Percentiles rank a stretch among this genome's conserved stretches.
phyloP scores from a whole-genome alignment of 2,329 filamentous ascomycete genomes.

The Fusarium setosum region DNA sequence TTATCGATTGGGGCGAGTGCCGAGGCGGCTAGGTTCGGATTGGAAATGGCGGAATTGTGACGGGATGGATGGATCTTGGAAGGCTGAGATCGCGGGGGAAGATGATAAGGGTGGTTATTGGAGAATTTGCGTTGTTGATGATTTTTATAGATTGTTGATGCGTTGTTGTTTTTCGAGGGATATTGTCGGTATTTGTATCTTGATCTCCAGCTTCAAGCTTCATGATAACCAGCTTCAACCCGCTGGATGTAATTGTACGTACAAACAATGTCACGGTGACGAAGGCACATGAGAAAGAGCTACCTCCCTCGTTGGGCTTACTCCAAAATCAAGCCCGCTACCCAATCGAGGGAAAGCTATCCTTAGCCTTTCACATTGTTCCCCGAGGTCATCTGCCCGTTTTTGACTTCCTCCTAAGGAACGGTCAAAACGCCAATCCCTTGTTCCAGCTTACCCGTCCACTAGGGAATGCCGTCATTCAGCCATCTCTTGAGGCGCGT shows the following conservation, averaged over 20 bases:
- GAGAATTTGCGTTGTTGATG: conserved; percentile 10
- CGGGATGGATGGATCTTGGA: conserved; percentile 25
- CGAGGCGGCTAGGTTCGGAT: conserved; percentile 46
- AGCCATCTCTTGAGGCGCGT: conserved; percentile 4
- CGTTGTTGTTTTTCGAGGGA: not conserved
- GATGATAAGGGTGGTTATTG: conserved; percentile 22
- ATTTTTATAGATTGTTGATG: not conserved
- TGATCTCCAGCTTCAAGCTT: not conserved
- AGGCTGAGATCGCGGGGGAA: conserved; percentile 20
- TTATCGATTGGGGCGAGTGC: conserved; percentile 34
- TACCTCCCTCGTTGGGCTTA: conserved; percentile 11
- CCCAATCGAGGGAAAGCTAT: conserved; percentile 2
- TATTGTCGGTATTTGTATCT: not conserved
- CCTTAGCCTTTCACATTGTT: conserved; percentile 17
- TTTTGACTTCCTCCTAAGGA: conserved; percentile 25
- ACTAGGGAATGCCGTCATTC: conserved; percentile 1
- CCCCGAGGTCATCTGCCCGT: conserved; percentile 33
- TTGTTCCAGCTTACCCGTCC: not conserved
- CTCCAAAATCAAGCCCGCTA: conserved; percentile 1
- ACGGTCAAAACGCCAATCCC: conserved; percentile 20
- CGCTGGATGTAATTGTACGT: not conserved
- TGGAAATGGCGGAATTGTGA: conserved; percentile 44
- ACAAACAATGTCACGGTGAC: conserved; percentile 15
- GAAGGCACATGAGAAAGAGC: not conserved
- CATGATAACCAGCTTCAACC: not conserved